Conservation (phyloP, 345 rosid genomes). For the Eucalyptus cloeziana region DNA sequence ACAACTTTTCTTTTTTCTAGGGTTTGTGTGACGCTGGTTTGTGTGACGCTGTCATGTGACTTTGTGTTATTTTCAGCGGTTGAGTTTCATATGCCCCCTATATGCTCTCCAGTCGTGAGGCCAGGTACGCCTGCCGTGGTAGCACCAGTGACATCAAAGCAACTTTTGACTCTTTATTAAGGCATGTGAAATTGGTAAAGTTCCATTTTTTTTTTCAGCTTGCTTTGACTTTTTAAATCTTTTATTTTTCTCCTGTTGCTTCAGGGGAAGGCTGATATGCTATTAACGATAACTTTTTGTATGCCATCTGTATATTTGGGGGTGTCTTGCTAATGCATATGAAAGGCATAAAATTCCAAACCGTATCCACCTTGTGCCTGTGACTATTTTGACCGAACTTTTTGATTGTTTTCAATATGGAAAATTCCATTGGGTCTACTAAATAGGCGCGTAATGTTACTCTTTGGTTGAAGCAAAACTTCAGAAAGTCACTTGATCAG, state of each 20-base stretch:
- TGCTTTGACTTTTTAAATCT: not conserved
- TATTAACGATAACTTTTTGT: not conserved
- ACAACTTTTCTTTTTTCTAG: not conserved
- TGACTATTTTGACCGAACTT: not conserved
- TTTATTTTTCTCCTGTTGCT: not conserved
- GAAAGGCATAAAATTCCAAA: not conserved
- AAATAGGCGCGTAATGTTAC: not conserved
- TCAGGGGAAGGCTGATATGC: not conserved
- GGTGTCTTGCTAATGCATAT: not conserved
- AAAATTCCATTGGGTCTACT: not conserved
- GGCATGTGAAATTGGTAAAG: constrained; percentile 6
- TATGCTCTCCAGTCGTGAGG: constrained; percentile 79
- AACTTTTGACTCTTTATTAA: constrained; percentile 33
- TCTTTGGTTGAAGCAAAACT: not conserved
- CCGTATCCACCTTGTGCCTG: not conserved
- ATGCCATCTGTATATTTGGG: not conserved
- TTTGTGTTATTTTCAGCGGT: not conserved
- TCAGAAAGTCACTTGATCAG: not conserved
- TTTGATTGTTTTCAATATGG: not conserved
- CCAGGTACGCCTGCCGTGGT: constrained; percentile 17
- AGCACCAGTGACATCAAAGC: fast-evolving
- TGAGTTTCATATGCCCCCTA: constrained; percentile 46
- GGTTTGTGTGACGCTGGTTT: not conserved
- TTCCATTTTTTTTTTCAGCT: not conserved
- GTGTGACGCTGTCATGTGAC: fast-evolving